A percentile compares a stretch with the other conserved stretches of the same genome.
These are phyloP conservation scores for Plasmodium knowlesi DNA, from an alignment of 169 alveolate species.

Conservation along the genomic window DNA sequence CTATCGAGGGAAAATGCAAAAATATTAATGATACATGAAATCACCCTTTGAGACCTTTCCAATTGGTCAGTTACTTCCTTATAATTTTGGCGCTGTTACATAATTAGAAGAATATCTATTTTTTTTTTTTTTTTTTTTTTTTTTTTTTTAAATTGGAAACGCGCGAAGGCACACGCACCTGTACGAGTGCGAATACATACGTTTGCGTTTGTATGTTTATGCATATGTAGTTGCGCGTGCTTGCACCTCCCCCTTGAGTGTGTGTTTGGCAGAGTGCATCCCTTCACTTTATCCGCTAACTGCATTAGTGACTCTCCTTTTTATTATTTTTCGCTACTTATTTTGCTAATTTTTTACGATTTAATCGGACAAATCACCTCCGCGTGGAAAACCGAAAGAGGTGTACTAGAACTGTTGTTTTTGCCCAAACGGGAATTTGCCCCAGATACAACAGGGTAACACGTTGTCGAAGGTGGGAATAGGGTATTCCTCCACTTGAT, in stretches of 20 bases:
- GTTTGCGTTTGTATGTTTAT: neutral
- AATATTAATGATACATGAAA: neutral
- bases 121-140: slow-evolving; percentile 15
- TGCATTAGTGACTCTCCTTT: neutral
- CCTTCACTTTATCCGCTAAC: neutral
- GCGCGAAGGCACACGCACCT: neutral
- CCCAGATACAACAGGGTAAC: neutral
- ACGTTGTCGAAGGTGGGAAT: neutral
- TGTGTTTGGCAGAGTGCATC: neutral
- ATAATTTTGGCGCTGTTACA: neutral
- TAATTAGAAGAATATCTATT: neutral
- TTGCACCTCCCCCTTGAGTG: neutral
- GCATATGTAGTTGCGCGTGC: neutral
- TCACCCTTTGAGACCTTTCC: neutral
- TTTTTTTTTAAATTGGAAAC: neutral
- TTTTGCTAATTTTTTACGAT: neutral
- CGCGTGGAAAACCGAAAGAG: neutral
- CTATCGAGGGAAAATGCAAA: neutral
- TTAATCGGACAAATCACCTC: neutral
- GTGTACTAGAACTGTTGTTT: neutral
- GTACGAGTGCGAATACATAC: neutral
- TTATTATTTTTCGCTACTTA: neutral
- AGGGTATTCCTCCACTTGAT: neutral
- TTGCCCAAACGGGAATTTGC: neutral
- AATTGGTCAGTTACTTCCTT: neutral